Evolutionary conservation across 495 filamentous ascomycete species (phyloP).

Genomic region (Viridothelium virens): DNA sequence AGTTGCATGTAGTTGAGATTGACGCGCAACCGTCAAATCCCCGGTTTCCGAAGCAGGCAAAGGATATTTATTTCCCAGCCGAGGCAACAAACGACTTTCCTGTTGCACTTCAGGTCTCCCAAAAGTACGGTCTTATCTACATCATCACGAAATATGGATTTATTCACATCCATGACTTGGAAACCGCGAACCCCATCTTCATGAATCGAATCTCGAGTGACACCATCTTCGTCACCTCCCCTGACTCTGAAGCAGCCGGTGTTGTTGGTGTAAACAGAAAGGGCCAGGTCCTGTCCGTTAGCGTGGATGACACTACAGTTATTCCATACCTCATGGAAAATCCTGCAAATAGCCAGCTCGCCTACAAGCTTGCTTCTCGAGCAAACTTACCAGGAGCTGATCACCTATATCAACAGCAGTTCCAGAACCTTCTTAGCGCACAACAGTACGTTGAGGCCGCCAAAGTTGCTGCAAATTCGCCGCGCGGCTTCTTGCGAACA

Average conservation of each 20-base stretch:
- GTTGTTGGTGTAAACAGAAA: constrained; percentile 95
- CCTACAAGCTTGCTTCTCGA: constrained; percentile 89
- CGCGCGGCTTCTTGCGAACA: constrained; percentile 88
- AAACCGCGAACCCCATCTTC: constrained; percentile 95
- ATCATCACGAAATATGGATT: constrained; percentile 98
- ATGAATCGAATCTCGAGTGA: constrained; percentile 99
- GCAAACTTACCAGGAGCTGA: constrained; percentile 92
- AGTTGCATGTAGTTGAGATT: constrained; percentile 96
- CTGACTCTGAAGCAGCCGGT: constrained; percentile 75
- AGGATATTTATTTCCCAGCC: constrained; percentile 94
- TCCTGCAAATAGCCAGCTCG: constrained; percentile 81
- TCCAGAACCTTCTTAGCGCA: constrained; percentile 68
- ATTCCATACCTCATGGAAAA: constrained; percentile 93
- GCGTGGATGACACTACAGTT: constrained; percentile 80
- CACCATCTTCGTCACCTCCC: constrained; percentile 91
- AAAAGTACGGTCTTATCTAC: constrained; percentile 91
- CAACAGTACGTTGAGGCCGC: constrained; percentile 81
- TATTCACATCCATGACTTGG: constrained; percentile 96
- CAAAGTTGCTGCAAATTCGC: constrained; percentile 92
- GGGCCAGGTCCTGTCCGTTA: constrained; percentile 90
- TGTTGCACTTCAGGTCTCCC: constrained; percentile 94
- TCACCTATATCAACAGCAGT: constrained; percentile 86
- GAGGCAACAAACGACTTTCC: constrained; percentile 96
- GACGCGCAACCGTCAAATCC: constrained; percentile 86
- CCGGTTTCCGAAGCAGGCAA: constrained; percentile 83